A percentile compares a stretch with the other conserved stretches of the same genome.
These are phyloP conservation scores for Aspergillus heteromorphus DNA, from an alignment of 495 filamentous ascomycete genomes.

Conservation along the genomic window DNA sequence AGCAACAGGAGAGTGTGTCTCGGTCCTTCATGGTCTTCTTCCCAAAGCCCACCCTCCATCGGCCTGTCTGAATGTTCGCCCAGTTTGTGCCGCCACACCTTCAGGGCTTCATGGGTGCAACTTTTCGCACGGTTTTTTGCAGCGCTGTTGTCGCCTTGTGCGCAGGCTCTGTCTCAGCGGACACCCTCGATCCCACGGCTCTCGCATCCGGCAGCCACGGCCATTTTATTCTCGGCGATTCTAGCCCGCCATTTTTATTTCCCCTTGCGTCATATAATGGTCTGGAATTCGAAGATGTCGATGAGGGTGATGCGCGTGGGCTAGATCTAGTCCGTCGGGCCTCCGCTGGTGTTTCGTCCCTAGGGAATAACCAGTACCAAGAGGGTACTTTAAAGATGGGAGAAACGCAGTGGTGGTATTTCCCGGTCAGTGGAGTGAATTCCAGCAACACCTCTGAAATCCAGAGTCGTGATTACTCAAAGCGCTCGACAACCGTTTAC, in stretches of 20 bases:
- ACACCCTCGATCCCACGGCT: constrained; percentile 48
- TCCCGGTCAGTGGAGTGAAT: constrained; percentile 32
- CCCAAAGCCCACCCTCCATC: neutral
- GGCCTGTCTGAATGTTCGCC: constrained; percentile 39
- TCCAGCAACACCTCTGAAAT: constrained; percentile 13
- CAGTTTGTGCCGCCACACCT: constrained; percentile 55
- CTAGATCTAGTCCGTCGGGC: constrained; percentile 62
- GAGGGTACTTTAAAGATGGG: constrained; percentile 53
- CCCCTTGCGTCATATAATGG: constrained; percentile 32
- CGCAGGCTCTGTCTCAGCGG: constrained; percentile 46
- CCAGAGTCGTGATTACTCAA: constrained; percentile 15
- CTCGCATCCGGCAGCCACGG: constrained; percentile 40
- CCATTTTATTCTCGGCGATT: constrained; percentile 28
- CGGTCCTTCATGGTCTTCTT: neutral
- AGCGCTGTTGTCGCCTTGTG: constrained; percentile 50
- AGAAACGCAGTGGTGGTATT: constrained; percentile 50
- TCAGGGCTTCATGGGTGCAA: constrained; percentile 66
- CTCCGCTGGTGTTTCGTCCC: constrained; percentile 33
- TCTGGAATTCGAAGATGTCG: constrained; percentile 24
- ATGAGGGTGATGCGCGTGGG: constrained; percentile 38
- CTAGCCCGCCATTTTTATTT: constrained; percentile 19
- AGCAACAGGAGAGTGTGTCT: neutral
- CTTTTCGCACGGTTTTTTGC: constrained; percentile 50
- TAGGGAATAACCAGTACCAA: constrained; percentile 61
- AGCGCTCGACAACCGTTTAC: constrained; percentile 53